Evolutionary conservation across 2,329 filamentous ascomycete species (phyloP).

Genomic region (Hypoxylon sp.): DNA sequence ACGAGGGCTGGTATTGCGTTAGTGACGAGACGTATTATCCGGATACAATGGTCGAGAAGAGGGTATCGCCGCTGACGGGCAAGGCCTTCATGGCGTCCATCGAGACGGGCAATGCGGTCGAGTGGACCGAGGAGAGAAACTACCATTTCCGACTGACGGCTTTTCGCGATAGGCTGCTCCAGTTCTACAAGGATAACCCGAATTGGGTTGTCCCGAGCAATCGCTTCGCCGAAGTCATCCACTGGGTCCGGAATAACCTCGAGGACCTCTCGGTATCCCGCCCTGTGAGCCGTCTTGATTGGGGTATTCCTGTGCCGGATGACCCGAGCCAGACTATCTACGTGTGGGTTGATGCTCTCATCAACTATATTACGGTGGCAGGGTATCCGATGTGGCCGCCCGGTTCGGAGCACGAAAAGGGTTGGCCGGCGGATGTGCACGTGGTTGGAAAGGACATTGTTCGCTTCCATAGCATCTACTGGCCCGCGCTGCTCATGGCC

Average conservation of each 20-base stretch:
- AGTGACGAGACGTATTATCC: conserved; percentile 98
- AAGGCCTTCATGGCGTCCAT: conserved; percentile 84
- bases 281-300: conserved; percentile 80
- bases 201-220: conserved; percentile 80
- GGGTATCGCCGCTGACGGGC: conserved; percentile 84
- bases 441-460: conserved; percentile 97
- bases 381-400: conserved; percentile 85
- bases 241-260: conserved; percentile 82
- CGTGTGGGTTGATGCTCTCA: conserved; percentile 95
- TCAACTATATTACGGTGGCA: conserved; percentile 92
- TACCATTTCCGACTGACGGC: conserved; percentile 94
- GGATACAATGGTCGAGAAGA: conserved; percentile 78
- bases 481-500: conserved; percentile 96
- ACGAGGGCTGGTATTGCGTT: conserved; percentile 96
- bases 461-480: conserved; percentile 97
- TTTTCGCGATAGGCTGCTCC: conserved; percentile 82
- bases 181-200: conserved; percentile 84
- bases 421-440: conserved; percentile 94
- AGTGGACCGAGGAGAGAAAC: conserved; percentile 93
- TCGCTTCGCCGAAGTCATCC: conserved; percentile 83
- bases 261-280: conserved; percentile 92
- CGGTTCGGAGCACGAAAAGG: conserved; percentile 70
- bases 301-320: conserved; percentile 91
- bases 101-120: conserved; percentile 92
- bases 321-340: conserved; percentile 93